These are phyloP conservation scores for Aciculoconidium aculeatum DNA, from an alignment of 805 yeast species.

Conservation along the genomic window DNA sequence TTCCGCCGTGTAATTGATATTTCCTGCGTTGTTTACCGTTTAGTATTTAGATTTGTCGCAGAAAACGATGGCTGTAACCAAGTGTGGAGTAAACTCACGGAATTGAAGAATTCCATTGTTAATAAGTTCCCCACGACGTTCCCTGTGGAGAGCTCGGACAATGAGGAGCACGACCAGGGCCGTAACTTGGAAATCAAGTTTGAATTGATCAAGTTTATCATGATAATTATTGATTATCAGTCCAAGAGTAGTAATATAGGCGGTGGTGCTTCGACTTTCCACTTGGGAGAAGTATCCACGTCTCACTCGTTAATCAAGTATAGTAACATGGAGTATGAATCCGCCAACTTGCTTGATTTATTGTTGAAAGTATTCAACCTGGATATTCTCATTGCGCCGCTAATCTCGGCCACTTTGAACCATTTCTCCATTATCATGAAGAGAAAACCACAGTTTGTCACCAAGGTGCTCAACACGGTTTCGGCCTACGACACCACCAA, in stretches of 20 bases:
- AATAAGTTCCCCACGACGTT: conserved; percentile 51
- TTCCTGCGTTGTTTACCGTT: conserved; percentile 36
- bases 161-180: conserved; percentile 42
- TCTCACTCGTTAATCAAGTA: conserved; percentile 63
- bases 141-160: conserved; percentile 46
- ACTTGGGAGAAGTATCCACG: conserved; percentile 44
- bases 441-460: conserved; percentile 55
- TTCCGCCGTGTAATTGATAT: conserved; percentile 29
- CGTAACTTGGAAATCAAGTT: conserved; percentile 55
- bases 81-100: conserved; percentile 53
- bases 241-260: conserved; percentile 31
- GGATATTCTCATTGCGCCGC: conserved; percentile 47
- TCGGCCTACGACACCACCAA: conserved; percentile 55
- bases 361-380: conserved; percentile 51
- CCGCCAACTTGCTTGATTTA: conserved; percentile 60
- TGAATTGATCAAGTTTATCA: conserved; percentile 70
- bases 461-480: conserved; percentile 52
- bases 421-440: conserved; percentile 58
- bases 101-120: conserved; percentile 55
- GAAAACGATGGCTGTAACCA: conserved; percentile 39
- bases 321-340: conserved; percentile 56
- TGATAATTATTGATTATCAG: conserved; percentile 38
- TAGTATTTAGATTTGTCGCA: conserved; percentile 41
- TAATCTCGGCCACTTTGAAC: conserved; percentile 64
- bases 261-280: conserved; percentile 21